Percentiles rank a stretch among this genome's conserved stretches.
Evolutionary conservation across 108 stramenopile genomes (phyloP).

Genomic region (Stephanodiscus triporus): DNA sequence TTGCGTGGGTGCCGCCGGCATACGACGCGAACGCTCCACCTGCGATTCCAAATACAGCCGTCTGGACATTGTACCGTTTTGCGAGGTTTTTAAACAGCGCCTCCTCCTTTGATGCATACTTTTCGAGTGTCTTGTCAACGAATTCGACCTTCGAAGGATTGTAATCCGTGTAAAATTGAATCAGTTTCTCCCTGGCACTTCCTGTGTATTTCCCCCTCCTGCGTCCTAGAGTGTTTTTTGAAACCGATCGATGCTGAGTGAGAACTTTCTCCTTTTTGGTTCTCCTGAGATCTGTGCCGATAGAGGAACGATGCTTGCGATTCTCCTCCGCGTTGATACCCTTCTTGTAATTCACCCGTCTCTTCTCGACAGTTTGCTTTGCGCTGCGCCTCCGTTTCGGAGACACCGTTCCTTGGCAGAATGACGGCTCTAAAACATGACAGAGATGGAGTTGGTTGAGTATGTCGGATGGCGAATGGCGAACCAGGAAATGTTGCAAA

Average conservation of each 20-base stretch:
- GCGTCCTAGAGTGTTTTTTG: neutral
- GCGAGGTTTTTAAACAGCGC: conserved; percentile 9
- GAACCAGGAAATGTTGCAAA: neutral
- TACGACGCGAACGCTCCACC: neutral
- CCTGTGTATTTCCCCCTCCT: neutral
- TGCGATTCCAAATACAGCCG: neutral
- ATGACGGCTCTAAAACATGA: neutral
- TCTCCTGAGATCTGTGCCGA: neutral
- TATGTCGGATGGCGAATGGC: neutral
- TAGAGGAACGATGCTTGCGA: neutral
- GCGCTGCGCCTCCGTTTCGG: conserved; percentile 1
- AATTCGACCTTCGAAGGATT: conserved; percentile 1
- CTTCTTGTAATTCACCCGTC: neutral
- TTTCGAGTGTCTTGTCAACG: conserved; percentile 2
- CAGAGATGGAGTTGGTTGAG: neutral
- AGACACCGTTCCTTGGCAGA: neutral
- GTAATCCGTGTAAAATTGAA: conserved; percentile 10
- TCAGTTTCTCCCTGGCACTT: conserved; percentile 9
- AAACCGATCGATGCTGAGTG: neutral
- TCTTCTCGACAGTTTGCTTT: neutral
- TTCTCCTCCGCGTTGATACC: neutral
- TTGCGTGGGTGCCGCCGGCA: neutral
- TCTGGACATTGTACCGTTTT: conserved; percentile 6
- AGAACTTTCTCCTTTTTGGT: neutral
- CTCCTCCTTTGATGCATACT: conserved; percentile 14